phyloP scores from a whole-genome alignment of 805 yeast genomes.

The Candida qinlingensis region DNA sequence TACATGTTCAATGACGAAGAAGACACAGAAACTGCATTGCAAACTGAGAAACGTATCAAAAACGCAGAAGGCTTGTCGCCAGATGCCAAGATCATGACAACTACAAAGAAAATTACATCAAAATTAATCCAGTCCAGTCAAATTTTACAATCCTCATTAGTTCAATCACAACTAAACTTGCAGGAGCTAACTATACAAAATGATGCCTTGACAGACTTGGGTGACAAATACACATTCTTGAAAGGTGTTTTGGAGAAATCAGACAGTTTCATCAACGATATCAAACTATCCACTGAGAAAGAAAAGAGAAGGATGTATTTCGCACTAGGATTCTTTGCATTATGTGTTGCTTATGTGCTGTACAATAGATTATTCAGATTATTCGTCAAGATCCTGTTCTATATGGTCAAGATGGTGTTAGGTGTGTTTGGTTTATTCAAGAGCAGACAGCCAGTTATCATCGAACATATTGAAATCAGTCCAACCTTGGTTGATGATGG shows the following conservation, averaged over 20 bases:
- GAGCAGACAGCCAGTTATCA: not conserved
- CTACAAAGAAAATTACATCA: slow-evolving; percentile 24
- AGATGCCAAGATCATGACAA: slow-evolving; percentile 20
- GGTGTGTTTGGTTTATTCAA: slow-evolving; percentile 12
- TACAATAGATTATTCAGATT: slow-evolving; percentile 19
- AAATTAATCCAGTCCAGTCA: slow-evolving; percentile 20
- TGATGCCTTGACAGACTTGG: slow-evolving; percentile 14
- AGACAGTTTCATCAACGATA: slow-evolving; percentile 22
- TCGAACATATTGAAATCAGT: not conserved
- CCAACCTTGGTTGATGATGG: slow-evolving; percentile 3
- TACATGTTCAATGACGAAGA: slow-evolving; percentile 1
- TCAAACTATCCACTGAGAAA: slow-evolving; percentile 18
- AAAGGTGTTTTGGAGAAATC: slow-evolving; percentile 18
- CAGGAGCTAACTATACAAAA: slow-evolving; percentile 23
- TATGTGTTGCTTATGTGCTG: slow-evolving; percentile 17
- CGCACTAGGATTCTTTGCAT: slow-evolving; percentile 18
- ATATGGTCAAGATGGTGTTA: slow-evolving; percentile 7
- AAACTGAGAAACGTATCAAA: not conserved
- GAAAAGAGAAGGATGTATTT: slow-evolving; percentile 22
- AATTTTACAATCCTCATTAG: slow-evolving; percentile 20
- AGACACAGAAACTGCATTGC: not conserved
- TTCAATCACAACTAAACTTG: slow-evolving; percentile 23
- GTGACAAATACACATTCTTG: slow-evolving; percentile 17
- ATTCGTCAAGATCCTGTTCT: slow-evolving; percentile 9
- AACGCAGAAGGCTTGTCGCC: slow-evolving; percentile 7